Base-by-base conservation (phyloP, 768 basidiomycete species). In the Pleurotus tuoliensis region DNA sequence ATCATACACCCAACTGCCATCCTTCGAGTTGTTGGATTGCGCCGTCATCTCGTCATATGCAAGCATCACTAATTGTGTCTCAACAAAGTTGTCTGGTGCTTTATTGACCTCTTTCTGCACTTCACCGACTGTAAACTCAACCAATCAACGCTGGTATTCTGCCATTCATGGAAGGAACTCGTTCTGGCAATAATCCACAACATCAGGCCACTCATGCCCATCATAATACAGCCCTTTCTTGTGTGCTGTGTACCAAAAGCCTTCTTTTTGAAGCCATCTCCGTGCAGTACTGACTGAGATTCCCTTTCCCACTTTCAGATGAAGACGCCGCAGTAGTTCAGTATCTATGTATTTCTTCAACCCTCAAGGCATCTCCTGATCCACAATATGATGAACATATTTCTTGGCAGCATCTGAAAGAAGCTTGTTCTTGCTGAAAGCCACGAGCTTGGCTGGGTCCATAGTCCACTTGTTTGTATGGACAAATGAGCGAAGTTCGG, bases 41-140 rank as follows among this genome's bases (percentile, higher is more conserved):
- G 67, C 67, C 2, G 71, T 76, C 70, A 74, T 76, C 57, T 78
- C 71, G 59, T 73, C 77, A 55, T 71, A 76, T 44, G 62, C 65
- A 47, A 60, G 57, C 13, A 67, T 62, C 47, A 73, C 72, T 44
- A 70, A 51, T 3, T 55, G 61, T 9, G 56, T 58, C 56, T 69
- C 67, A 46, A 59, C 67, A 61, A 41, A 61, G 55, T 64, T 64
- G 7, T 43, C 16, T 13, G 12, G 46, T 5, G 18, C 50, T 18
- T 52, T 62, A 18, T 54, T 20, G 12, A 64, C 49, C 46, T 56
- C 40, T 13, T 53, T 41, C 3, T 59, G 57, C 6, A 62, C 59
- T 43, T 71, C 57, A 2, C 53, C 59, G 4, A 59, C 41, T 11
- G 24, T n/a, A 58, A 62, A 70, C 48, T 61, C 55, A 7, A 69